A percentile compares a stretch with the other conserved stretches of the same genome.
Evolutionary conservation across 2,329 filamentous ascomycete genomes (phyloP).

Genomic region (Leptographium lundbergii): DNA sequence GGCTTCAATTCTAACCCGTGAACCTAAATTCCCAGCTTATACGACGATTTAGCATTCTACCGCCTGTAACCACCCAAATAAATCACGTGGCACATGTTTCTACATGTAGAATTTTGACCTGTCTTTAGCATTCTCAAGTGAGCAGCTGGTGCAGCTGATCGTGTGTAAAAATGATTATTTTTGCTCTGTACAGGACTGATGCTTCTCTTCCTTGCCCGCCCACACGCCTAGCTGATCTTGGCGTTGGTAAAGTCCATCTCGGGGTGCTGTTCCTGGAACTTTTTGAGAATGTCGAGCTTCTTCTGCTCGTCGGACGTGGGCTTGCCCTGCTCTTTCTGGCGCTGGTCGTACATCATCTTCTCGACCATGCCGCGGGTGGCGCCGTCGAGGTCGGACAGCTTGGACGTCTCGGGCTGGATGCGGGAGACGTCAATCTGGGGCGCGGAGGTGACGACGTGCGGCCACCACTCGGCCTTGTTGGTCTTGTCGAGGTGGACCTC

Average conservation of each 20-base stretch:
- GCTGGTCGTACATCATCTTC: conserved; percentile 99
- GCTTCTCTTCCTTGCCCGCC: not conserved
- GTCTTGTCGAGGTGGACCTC: conserved; percentile 23
- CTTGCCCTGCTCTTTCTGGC: conserved; percentile 85
- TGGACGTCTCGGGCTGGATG: conserved; percentile 87
- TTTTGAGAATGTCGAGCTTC: conserved; percentile 83
- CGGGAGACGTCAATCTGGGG: conserved; percentile 92
- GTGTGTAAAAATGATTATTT: too few species aligned
- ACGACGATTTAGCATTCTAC: too few species aligned
- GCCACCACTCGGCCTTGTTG: conserved; percentile 98
- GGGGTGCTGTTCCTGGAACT: conserved; percentile 73
- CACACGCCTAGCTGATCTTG: conserved; percentile 39
- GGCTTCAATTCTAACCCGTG: too few species aligned
- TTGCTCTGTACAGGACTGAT: too few species aligned
- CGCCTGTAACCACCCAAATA: too few species aligned
- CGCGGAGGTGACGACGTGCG: conserved; percentile 74
- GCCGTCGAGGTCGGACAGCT: conserved; percentile 83
- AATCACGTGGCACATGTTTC: too few species aligned
- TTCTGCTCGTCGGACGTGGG: conserved; percentile 90
- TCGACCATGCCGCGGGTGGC: conserved; percentile 95
- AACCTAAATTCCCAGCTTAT: too few species aligned
- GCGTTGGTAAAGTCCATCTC: conserved; percentile 64
- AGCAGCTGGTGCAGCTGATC: too few species aligned
- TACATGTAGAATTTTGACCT: too few species aligned
- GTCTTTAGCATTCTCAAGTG: too few species aligned